Percentiles rank a stretch among this genome's conserved stretches.
phyloP scores from a whole-genome alignment of 225 moss, liverwort and hornwort genomes.

The Sphagnum contortum region DNA sequence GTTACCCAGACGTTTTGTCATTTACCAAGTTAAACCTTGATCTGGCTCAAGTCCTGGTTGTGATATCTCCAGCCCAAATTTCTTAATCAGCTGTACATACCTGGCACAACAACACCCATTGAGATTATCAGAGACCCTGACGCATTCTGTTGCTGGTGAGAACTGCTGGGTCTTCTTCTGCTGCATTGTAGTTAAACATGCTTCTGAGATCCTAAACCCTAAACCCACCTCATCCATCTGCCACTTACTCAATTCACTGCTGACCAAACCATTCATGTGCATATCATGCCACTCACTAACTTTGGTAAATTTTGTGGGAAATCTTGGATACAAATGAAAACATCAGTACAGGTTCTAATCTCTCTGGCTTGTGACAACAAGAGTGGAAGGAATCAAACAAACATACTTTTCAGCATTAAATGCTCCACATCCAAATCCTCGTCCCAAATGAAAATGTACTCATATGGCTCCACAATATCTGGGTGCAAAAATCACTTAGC shows the following conservation, averaged over 20 bases:
- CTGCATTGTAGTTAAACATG: no score
- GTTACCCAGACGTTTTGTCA: slow-evolving; percentile 56
- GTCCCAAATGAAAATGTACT: slow-evolving; percentile 97
- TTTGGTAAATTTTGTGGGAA: no score
- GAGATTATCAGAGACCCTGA: no score
- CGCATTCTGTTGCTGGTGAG: no score
- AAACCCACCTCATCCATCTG: no score
- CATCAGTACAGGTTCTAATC: no score
- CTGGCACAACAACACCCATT: slow-evolving; percentile 4
- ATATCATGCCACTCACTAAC: no score
- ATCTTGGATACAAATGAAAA: no score
- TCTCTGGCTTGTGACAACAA: background rate
- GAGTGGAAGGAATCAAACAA: background rate
- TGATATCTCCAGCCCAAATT: slow-evolving; percentile 43
- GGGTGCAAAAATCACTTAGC: slow-evolving; percentile 96
- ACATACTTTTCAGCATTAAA: slow-evolving; percentile 72
- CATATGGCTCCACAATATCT: slow-evolving; percentile 92
- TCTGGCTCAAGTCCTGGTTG: slow-evolving; percentile 61
- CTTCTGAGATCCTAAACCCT: no score
- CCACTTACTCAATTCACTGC: no score
- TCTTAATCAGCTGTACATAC: slow-evolving; percentile 43
- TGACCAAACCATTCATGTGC: no score
- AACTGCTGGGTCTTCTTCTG: no score
- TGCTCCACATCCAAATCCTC: slow-evolving; percentile 95
- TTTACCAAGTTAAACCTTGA: slow-evolving; percentile 54